Percentiles rank a stretch among this genome's conserved stretches.
These are phyloP conservation scores for Calocera viscosa DNA, from an alignment of 768 basidiomycete genomes.

Conservation along the genomic window DNA sequence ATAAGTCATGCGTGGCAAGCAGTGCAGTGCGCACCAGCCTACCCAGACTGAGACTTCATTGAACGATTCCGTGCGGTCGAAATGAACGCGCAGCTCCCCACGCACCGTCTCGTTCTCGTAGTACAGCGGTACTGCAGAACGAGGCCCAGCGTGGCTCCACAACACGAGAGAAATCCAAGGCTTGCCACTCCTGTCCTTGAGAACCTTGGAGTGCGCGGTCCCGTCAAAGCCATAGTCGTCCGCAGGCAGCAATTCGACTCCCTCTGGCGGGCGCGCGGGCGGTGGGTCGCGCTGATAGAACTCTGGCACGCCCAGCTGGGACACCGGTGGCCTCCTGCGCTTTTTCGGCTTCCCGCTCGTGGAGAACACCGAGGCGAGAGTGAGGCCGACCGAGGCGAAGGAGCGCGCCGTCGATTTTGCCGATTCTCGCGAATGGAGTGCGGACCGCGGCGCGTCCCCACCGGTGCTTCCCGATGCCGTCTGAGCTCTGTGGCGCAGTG, in stretches of 20 bases:
- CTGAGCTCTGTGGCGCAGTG: neutral
- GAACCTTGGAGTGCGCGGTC: neutral
- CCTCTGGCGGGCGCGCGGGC: neutral
- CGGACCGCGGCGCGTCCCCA: neutral
- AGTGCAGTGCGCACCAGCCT: neutral
- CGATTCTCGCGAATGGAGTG: neutral
- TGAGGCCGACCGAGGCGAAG: neutral
- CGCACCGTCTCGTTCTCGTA: neutral
- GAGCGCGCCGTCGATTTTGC: neutral
- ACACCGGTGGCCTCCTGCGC: neutral
- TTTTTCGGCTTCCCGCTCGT: neutral
- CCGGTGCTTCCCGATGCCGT: neutral
- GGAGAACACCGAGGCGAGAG: neutral
- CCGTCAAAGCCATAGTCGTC: neutral
- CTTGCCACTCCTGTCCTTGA: neutral
- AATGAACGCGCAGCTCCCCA: neutral
- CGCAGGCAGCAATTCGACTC: neutral
- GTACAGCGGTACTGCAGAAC: neutral
- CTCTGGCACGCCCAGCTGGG: neutral
- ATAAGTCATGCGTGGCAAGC: neutral
- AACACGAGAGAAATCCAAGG: neutral
- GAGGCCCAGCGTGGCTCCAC: neutral
- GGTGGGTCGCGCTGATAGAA: neutral
- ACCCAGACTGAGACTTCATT: neutral
- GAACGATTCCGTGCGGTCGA: neutral